Base-by-base conservation (phyloP, 108 stramenopile genomes). In the Nitzschia sp. region DNA sequence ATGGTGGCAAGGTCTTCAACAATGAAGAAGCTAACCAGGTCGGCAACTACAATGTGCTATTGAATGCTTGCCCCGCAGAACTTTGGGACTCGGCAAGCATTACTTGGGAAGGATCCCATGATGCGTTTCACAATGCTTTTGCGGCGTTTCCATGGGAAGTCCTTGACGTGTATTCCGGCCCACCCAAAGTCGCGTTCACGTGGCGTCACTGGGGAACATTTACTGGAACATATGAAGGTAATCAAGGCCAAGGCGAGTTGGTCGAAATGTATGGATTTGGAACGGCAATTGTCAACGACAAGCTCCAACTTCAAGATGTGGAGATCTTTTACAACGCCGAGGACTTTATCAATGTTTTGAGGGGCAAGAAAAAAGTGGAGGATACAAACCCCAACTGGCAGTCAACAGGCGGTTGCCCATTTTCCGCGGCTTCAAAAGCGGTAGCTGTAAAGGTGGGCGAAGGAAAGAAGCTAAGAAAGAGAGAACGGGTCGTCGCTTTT, bases 121-220 rank as follows among this genome's bases (percentile, higher is more conserved):
- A 74, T 29, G 66, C 47, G n/a, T 84, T 84, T 58, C 77, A 77
- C 31, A 58, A 42, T 38, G 80, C 83, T 21, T 84, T 84, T 75
- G 81, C 76, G 21, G 80, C 72, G 24, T 84, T 84, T 66, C 77
- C 83, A 17, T 84, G 72, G 73, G 83, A 84, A 54, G 83, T 84
- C 0, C 46, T 84, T 19, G 74, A 81, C 35, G 80, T 81, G 17
- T 74, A 74, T 38, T 70, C 73, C 5, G 74, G 74, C 15, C 83
- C 83, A 3, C 83, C 83, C 51, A 81, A 78, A 46, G 57, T 84
- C 18, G 64, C 65, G 5, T 84, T 84, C 56, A 71, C 79, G 15
- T 84, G 83, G 83, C 72, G 80, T 31, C 83, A 84, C 46, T 84
- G 83, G 83, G 83, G 77, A 6, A 54, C 49, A 15, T 84, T 84